Conservation (phyloP, 306 rosid genomes). For the Amphicarpaea edgeworthii region DNA sequence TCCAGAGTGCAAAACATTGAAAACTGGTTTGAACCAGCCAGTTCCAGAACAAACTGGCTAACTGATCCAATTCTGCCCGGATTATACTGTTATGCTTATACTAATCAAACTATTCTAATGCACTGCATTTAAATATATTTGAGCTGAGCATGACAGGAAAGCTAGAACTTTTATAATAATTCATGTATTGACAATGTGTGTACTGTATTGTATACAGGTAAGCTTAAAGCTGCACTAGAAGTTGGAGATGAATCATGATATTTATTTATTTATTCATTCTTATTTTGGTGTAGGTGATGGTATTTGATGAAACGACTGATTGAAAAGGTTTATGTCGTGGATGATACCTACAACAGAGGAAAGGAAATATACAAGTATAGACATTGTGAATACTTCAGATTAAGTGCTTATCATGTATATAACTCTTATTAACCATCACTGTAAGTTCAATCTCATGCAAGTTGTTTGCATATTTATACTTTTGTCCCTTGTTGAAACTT, state of each 20-base stretch:
- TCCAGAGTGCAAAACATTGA: background rate
- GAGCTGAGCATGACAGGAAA: conserved; percentile 9
- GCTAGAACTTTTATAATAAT: background rate
- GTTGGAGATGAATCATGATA: conserved; percentile 15
- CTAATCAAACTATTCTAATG: background rate
- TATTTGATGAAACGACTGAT: conserved; percentile 83
- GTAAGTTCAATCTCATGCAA: conserved; percentile 49
- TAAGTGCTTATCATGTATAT: conserved; percentile 54
- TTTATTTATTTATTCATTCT: background rate
- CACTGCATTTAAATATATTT: background rate
- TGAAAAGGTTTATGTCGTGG: conserved; percentile 50
- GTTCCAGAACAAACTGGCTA: conserved; percentile 7
- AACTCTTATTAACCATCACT: conserved; percentile 50
- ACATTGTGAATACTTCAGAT: conserved; percentile 67
- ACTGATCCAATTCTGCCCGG: background rate
- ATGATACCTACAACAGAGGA: conserved; percentile 63
- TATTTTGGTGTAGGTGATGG: conserved; percentile 71
- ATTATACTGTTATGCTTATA: background rate
- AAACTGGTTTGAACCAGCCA: conserved; percentile 19
- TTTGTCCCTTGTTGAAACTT: conserved; percentile 41
- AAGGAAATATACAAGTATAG: conserved; percentile 47
- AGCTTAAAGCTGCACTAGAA: conserved; percentile 4
- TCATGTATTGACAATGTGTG: background rate
- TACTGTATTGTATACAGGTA: background rate
- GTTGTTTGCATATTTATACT: conserved; percentile 33